Evolutionary conservation across 495 filamentous ascomycete species (phyloP).

Genomic region (Amphirosellinia nigrospora): DNA sequence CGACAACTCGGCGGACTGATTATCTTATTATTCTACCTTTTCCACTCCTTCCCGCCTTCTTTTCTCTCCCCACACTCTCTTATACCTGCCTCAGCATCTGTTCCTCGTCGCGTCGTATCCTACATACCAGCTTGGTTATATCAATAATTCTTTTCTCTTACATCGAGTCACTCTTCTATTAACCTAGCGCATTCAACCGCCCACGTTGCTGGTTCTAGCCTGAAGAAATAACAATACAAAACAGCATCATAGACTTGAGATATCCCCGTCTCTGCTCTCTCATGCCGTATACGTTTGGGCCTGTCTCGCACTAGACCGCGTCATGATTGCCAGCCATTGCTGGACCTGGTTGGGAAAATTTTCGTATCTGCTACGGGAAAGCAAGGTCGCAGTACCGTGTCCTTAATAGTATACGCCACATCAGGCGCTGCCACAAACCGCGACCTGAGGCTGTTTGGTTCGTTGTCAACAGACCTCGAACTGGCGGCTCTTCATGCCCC

Average conservation of each 20-base stretch:
- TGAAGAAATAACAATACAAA: not conserved
- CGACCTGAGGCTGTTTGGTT: constrained; percentile 19
- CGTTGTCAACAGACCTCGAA: constrained; percentile 25
- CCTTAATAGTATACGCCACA: not conserved
- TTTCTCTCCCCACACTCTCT: not conserved
- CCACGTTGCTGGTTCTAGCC: not conserved
- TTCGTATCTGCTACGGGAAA: constrained; percentile 4
- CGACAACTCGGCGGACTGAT: not conserved
- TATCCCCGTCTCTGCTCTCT: not conserved
- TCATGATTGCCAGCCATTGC: constrained; percentile 17
- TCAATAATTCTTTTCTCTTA: not conserved
- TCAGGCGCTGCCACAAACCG: not conserved
- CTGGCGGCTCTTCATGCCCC: constrained; percentile 37
- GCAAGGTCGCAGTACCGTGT: not conserved
- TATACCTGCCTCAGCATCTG: not conserved
- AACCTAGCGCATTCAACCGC: not conserved
- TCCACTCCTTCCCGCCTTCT: not conserved
- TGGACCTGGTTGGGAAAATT: constrained; percentile 15
- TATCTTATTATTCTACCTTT: constrained; percentile 15
- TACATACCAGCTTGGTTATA: no score
- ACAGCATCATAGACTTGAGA: not conserved
- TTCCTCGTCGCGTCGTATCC: not conserved
- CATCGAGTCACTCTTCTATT: not conserved
- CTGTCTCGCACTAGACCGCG: not conserved
- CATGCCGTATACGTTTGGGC: not conserved